A percentile compares a stretch with the other conserved stretches of the same genome.
Evolutionary conservation across 768 basidiomycete species (phyloP).

Genomic region (Daedaleopsis nitida): DNA sequence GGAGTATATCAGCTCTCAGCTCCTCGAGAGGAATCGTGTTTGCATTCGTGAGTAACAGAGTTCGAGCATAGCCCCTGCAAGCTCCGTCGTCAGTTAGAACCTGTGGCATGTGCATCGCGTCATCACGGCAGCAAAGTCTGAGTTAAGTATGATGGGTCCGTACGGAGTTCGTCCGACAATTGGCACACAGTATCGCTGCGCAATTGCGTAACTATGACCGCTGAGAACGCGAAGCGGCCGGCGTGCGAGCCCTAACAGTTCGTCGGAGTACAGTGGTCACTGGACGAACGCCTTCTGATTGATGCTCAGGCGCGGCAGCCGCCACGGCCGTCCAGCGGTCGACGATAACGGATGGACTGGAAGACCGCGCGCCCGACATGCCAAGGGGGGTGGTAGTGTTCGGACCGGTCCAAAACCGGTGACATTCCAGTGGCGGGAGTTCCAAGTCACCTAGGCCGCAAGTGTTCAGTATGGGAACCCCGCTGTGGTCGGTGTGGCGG

Average conservation of each 20-base stretch:
- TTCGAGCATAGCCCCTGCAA: neutral
- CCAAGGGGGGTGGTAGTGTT: neutral
- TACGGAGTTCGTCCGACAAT: neutral
- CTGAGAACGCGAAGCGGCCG: neutral
- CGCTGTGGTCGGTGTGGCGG: neutral
- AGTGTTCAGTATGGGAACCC: neutral
- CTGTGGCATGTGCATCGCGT: neutral
- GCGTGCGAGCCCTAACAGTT: neutral
- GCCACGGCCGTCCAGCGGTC: neutral
- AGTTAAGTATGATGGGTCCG: neutral
- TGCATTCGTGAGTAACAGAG: neutral
- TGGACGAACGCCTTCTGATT: conserved; percentile 8
- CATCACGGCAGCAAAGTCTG: neutral
- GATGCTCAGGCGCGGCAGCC: neutral
- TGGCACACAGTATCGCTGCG: neutral
- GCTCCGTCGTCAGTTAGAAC: neutral
- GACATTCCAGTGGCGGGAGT: neutral
- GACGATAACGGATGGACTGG: neutral
- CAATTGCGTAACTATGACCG: neutral
- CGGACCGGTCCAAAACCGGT: neutral
- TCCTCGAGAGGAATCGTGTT: neutral
- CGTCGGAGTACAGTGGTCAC: too few species aligned
- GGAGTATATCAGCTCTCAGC: neutral
- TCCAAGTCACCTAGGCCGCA: conserved; percentile 4
- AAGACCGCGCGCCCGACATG: neutral